Base-by-base conservation (phyloP, 805 yeast species). In the Allodekkera sacchari region DNA sequence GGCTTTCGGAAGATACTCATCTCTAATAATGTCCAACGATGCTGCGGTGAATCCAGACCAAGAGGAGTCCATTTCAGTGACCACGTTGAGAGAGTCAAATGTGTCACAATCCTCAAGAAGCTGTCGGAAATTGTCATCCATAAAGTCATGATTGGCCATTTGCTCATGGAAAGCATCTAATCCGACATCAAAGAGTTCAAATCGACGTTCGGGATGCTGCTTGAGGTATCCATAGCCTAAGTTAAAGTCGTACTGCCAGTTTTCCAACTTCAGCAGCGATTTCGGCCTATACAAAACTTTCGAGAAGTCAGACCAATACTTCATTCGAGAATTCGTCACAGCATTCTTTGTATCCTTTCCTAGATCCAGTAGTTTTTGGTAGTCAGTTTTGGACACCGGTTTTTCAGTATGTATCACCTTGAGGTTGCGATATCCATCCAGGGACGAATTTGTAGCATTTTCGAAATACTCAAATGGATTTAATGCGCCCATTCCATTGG, bases 261-360 rank as follows among this genome's bases (percentile, higher is more conserved):
- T 63, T 2, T 57, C 52, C 15, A 87, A 49, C 6, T 64, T 62
- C 23, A 73, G 59, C 28, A 81, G 60, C 2, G 78, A 64, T 5
- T 57, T 57, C 0, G 95, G 89, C 32, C 71, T 68, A 47, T 74
- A 74, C 3, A 82, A 67, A 31, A 87, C 67, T 42, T 75, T 69
- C 25, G 77, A 66, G 48, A 79, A 83, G 47, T 84, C 95, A 0
- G 92, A 68, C 96, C 96, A 89, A 43, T 73, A 82, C 18, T 51
- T 53, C 0, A 83, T 69, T 26, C 66, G 67, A 1, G 51, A 48
- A 0, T 40, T 38, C 5, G 45, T 52, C 25, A 83, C 54, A 17
- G 42, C 38, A 1, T 64, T 62, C 4, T 43, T 43, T 2, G 57
- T 47, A 6, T 50, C 36, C 15, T 36, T 37, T 0, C 71, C 72